Base-by-base conservation (phyloP, 176 grass and related monocot species). In the Coix lacrymajobi region DNA sequence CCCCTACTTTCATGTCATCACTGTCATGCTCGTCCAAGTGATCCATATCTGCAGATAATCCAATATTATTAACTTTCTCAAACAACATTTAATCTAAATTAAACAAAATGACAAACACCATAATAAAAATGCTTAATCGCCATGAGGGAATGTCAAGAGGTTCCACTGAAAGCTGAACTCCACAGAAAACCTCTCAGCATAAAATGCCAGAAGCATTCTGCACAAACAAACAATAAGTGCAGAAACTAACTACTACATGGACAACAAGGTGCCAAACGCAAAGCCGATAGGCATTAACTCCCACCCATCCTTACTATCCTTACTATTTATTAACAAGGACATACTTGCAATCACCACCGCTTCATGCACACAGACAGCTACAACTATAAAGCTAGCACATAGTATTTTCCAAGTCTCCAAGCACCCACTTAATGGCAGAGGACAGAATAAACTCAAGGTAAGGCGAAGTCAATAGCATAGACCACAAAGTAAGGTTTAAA, bases 41-140 rank as follows among this genome's bases (percentile, higher is more conserved):
- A 67, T 90, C 88, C 83, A 90, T 90, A 51, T 22, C 73, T 90
- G 79, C 66, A 82, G 30, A 46, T 8, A 32, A 78, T 17, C 52
- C 1, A 10, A 15, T 34, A 82, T 7, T 34, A 43, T 45, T 57
- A 69, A 40, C 34, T 43, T 36, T 8, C 30, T 66, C 6, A 14
- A 60, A 60, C 1, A 46, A 48, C 36, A 14, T 36, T 52, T 17
- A 33, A 52, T 66, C 63, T 20, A 36, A 19, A 66, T 36, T 75
- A 75, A 75, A 20, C 71, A 57, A 41, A 81, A 81, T 11, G 34
- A 33, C 38, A n/a, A 43, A 29, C 13, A 61, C 16, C 46, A 51
- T 14, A 24, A 75, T 28, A 73, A 46, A 48, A 46, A 31, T 49
- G 16, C 8, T 49, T 49, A 31, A 73, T 34, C 40, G 20, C 16